Base-by-base conservation (phyloP, 192 early-diverging fungal genomes). In the Backusella macrospora region DNA sequence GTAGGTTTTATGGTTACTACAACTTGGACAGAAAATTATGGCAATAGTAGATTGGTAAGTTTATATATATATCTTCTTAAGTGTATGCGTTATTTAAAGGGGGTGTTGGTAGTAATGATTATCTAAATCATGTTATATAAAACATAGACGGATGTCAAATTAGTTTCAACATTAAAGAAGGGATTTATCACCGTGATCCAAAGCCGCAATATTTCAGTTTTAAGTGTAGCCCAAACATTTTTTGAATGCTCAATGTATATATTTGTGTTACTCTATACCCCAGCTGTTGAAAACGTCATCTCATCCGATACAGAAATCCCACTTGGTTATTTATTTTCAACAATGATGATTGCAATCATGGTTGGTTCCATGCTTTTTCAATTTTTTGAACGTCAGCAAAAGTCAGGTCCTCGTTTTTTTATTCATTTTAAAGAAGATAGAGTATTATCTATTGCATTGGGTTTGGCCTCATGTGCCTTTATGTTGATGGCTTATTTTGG, bases 11-110 rank as follows among this genome's bases (percentile, higher is more conserved):
- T 91, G 52, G 86, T 94, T 37, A 66, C 73, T 0, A 66, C 68
- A 9, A 81, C 84, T 10, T 94, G 93, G 93, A 80, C 73, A n/a
- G 93, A 94, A 65, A 94, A 94, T 72, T 94, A 90, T 81, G 93
- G 93, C 39, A 75, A 79, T 40, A 16, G 43, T 14, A 13, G 40
- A 63, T 40, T 38, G 26, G 77, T 38, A 47, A 44, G 38, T 38
- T 5, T 21, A 6, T 49, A 18, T 26, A 34, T 52, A 6, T 12
- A 34, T 34, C 29, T 34, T 34, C 29, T 34, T 34, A 2, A 1
- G 29, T 34, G 29, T 34, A 34, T 34, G 2, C 2, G 2, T 34
- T 34, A 1, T 34, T 34, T 34, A 1, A 1, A 2, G 29, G 29
- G 29, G 2, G 29, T 34, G 29, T 34, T 34, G 29, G 2, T 34